Base-by-base conservation (phyloP, 2,329 filamentous ascomycete genomes). In the Ceratocystis variospora region DNA sequence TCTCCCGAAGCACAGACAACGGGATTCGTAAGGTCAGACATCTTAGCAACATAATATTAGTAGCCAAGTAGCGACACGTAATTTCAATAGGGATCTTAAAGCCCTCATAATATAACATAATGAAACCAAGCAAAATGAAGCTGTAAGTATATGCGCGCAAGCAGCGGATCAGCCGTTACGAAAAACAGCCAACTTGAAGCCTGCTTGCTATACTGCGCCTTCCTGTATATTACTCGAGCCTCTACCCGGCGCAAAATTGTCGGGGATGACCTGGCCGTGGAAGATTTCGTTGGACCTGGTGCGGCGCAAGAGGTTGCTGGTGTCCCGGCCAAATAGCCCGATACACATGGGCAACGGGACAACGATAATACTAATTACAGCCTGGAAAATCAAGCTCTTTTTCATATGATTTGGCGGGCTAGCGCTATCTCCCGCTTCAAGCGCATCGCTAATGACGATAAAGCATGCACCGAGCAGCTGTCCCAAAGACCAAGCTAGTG, bases 391-490 rank as follows among this genome's bases (percentile, higher is more conserved):
- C 68, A 96, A 77, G 0, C 88, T 84, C 25, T 81, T 79, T 71
- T 81, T 83, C 88, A 96, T 92, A 72, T 91, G 87, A 19, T 76
- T 74, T 0, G 87, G 87, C 15, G 88, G 89, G 45, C 76, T 71
- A 0, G 78, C 84, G 17, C 76, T 73, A 8, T 73, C 71, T 0
- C 78, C 79, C 0, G 77, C 83, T 70, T 84, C 83, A 69, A 97
- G 79, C 19, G 87, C 89, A 73, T 91, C 87, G 77, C 89, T 88
- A 67, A 93, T 76, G 37, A 99, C 77, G 71, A 96, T 88, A 72
- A 96, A 96, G 33, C 92, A 76, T 1, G 85, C 92, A 12, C 94
- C 94, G 0, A 95, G 76, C 6, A 96, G 76, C 77, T 97, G 93
- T 0, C 94, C 93, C 5, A 87, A 87, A 0, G 84, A 83, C 94